Percentiles rank a stretch among this genome's conserved stretches.
These are phyloP conservation scores for Naegleria fowleri DNA, from an alignment of 208 protist species.

Conservation along the genomic window DNA sequence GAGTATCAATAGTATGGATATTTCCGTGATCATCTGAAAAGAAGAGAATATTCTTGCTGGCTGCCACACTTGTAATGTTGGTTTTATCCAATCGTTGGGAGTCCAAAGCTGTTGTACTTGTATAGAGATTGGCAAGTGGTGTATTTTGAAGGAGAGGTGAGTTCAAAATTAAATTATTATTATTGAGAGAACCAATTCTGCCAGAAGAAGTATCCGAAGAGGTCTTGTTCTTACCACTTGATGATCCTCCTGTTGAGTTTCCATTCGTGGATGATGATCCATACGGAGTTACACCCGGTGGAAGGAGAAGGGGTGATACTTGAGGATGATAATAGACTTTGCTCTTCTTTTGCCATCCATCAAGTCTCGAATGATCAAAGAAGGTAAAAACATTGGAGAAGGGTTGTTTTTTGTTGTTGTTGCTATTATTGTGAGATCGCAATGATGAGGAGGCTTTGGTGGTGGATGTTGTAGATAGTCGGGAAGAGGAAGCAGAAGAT, in stretches of 20 bases:
- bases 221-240: background rate
- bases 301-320: background rate
- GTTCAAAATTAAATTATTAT: background rate
- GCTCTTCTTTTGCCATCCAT: conserved; percentile 10
- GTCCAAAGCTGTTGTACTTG: background rate
- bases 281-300: background rate
- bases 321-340: background rate
- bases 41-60: background rate
- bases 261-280: background rate
- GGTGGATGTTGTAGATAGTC: no score
- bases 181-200: no score
- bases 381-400: background rate
- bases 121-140: background rate
- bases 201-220: no score
- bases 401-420: conserved; percentile 4
- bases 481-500: no score
- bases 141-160: background rate
- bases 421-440: background rate
- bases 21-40: conserved; percentile 5
- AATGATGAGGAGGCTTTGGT: no score
- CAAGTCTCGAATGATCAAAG: conserved; percentile 7
- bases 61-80: background rate
- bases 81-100: background rate
- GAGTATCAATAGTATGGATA: background rate
- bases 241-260: background rate